Percentiles rank a stretch among this genome's conserved stretches.
Conservation (phyloP, 352 stramenopile species). For the Blastocystis sp. region DNA sequence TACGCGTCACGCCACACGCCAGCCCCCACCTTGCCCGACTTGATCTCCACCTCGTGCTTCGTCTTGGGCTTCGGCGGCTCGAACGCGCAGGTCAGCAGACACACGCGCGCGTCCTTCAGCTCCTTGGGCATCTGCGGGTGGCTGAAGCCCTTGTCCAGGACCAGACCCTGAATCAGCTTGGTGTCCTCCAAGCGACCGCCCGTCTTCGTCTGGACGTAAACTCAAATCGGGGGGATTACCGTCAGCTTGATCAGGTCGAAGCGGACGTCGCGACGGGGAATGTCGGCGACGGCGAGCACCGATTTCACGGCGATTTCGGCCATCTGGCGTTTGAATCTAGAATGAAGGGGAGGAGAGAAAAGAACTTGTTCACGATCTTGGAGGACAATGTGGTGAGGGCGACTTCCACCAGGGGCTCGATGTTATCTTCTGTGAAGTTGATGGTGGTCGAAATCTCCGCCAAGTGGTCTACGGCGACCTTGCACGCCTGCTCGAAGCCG, state of each 20-base stretch:
- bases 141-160: conserved; percentile 99
- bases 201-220: conserved; percentile 88
- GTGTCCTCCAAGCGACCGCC: conserved; percentile 95
- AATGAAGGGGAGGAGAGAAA: background rate
- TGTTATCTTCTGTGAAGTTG: conserved; percentile 91
- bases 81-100: conserved; percentile 97
- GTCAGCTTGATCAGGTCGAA: conserved; percentile 99
- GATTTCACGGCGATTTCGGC: conserved; percentile 96
- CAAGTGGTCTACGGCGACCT: conserved; percentile 92
- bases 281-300: conserved; percentile 95
- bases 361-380: conserved; percentile 95
- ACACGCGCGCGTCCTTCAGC: conserved; percentile 95
- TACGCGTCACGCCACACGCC: background rate
- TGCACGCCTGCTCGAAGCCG: conserved; percentile 95
- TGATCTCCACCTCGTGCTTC: conserved; percentile 99
- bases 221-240: background rate
- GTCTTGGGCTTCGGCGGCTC: conserved; percentile 99
- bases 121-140: conserved; percentile 98
- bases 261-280: conserved; percentile 97
- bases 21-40: conserved; percentile 86
- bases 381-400: conserved; percentile 97
- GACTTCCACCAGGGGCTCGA: conserved; percentile 91
- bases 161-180: conserved; percentile 95
- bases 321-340: conserved; percentile 93
- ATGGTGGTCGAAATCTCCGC: conserved; percentile 92